Conservation (phyloP, 192 early-diverging fungal genomes). For the Mortierella hygrophila region DNA sequence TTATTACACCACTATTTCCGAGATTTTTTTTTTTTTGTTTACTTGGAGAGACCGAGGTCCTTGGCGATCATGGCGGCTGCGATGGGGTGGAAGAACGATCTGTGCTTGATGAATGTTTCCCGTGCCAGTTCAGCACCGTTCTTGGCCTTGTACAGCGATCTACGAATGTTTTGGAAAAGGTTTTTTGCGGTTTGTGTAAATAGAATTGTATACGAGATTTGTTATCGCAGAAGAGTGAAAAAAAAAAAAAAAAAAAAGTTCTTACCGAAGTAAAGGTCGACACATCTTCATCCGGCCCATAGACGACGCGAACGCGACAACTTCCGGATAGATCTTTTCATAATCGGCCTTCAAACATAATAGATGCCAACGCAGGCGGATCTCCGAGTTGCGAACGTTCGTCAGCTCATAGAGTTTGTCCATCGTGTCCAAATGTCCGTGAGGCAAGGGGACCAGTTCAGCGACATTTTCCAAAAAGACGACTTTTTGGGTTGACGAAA, state of each 20-base stretch:
- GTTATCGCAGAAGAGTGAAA: background rate
- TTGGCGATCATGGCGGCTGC: constrained; percentile 87
- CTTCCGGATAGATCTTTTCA: constrained; percentile 79
- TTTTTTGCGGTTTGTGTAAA: background rate
- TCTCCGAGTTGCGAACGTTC: constrained; percentile 82
- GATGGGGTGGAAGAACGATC: constrained; percentile 94
- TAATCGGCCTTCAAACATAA: constrained; percentile 82
- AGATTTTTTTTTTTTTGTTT: background rate
- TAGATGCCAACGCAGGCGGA: constrained; percentile 87
- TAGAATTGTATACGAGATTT: too few species aligned
- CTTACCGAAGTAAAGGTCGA: constrained; percentile 79
- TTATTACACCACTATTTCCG: background rate
- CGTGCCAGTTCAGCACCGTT: constrained; percentile 83
- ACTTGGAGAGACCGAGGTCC: constrained; percentile 64
- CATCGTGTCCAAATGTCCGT: constrained; percentile 71
- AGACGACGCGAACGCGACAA: constrained; percentile 82
- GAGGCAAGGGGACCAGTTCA: constrained; percentile 65
- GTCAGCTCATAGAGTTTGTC: constrained; percentile 83
- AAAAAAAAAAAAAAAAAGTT: background rate
- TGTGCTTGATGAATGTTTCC: constrained; percentile 83
- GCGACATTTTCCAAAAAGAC: constrained; percentile 86
- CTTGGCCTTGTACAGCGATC: constrained; percentile 73
- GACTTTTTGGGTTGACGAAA: constrained; percentile 78
- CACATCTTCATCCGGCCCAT: constrained; percentile 97
- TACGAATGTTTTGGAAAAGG: constrained; percentile 4